phyloP scores from a whole-genome alignment of 2,329 filamentous ascomycete species.

The Claviceps cyperi region DNA sequence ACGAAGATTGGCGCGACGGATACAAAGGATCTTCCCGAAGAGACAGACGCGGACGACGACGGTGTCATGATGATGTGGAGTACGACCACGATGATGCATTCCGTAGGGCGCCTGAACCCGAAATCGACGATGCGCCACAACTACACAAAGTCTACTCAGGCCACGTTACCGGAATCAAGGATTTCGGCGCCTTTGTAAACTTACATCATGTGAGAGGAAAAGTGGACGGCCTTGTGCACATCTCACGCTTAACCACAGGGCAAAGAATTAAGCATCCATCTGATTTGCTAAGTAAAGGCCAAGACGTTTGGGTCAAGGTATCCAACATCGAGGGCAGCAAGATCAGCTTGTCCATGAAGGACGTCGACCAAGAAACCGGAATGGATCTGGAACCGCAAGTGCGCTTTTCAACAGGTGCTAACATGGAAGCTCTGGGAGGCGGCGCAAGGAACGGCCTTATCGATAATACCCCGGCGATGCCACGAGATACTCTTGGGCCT shows the following conservation, averaged over 20 bases:
- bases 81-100: conserved; percentile 41
- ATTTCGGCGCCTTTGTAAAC: conserved; percentile 93
- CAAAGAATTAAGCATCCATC: conserved; percentile 84
- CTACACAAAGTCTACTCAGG: conserved; percentile 83
- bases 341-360: conserved; percentile 90
- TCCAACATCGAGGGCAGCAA: conserved; percentile 68
- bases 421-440: conserved; percentile 67
- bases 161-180: conserved; percentile 79
- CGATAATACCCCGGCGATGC: conserved; percentile 22
- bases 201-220: conserved; percentile 76
- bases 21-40: conserved; percentile 17
- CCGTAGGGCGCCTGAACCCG: conserved; percentile 49
- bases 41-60: conserved; percentile 22
- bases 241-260: conserved; percentile 75
- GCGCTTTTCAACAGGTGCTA: conserved; percentile 76
- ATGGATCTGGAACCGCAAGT: conserved; percentile 67
- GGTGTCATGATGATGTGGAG: conserved; percentile 26
- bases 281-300: conserved; percentile 66
- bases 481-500: conserved; percentile 24
- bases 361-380: conserved; percentile 82
- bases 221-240: conserved; percentile 84
- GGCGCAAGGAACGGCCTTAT: conserved; percentile 42
- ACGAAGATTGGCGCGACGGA: conserved; percentile 31
- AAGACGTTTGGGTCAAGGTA: conserved; percentile 86
- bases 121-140: conserved; percentile 69